Conservation (phyloP, 495 filamentous ascomycete species). For the Penicillium arizonense region DNA sequence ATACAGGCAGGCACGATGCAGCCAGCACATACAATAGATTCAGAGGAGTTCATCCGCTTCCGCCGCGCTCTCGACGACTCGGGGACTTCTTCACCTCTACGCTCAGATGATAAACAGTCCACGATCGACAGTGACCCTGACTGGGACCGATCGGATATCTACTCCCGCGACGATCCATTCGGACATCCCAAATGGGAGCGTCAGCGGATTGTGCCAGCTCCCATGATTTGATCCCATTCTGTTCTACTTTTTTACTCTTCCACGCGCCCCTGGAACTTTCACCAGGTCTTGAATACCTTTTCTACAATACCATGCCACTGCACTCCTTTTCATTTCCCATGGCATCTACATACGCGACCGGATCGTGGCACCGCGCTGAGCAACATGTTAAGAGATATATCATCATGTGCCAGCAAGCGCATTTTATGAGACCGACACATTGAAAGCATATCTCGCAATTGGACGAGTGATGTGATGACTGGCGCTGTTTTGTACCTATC, state of each 20-base stretch:
- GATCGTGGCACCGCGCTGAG: constrained; percentile 20
- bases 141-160: constrained; percentile 13
- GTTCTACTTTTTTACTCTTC: background rate
- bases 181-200: constrained; percentile 23
- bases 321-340: background rate
- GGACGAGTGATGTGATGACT: no score
- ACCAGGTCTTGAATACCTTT: background rate
- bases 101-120: constrained; percentile 8
- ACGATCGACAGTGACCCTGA: constrained; percentile 17
- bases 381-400: background rate
- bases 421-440: no score
- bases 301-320: background rate
- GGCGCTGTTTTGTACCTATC: no score
- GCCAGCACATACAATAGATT: constrained; percentile 34
- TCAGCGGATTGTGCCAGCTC: constrained; percentile 13
- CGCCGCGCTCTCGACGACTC: constrained; percentile 24
- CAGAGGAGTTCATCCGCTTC: constrained; percentile 34
- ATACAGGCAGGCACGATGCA: constrained; percentile 37
- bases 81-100: constrained; percentile 11
- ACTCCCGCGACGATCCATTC: constrained; percentile 18
- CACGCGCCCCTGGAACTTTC: background rate
- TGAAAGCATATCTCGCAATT: no score
- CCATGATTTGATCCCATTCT: constrained; percentile 17
- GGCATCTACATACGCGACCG: constrained; percentile 11
- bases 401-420: background rate